Evolutionary conservation across 306 rosid genomes (phyloP).

Genomic region (Trifolium dubium): DNA sequence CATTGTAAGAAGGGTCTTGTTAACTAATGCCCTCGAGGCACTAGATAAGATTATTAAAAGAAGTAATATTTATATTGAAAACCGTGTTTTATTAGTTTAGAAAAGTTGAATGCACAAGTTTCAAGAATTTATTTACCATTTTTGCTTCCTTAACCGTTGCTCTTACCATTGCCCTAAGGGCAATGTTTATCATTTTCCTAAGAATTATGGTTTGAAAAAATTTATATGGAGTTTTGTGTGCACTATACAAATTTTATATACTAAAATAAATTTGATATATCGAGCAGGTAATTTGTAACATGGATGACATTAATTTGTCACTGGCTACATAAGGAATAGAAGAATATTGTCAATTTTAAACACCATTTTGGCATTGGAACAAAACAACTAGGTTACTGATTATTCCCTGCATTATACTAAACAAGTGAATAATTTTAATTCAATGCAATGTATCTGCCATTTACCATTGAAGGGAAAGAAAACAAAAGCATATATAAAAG

Average conservation of each 20-base stretch:
- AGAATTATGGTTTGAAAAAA: no score
- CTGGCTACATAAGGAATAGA: conserved; percentile 21
- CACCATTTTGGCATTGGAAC: conserved; percentile 29
- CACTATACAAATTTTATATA: background rate
- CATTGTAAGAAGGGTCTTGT: no score
- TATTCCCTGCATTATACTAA: conserved; percentile 33
- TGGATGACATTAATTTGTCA: conserved; percentile 21
- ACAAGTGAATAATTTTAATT: conserved; percentile 32
- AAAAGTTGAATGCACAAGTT: no score
- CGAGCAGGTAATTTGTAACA: background rate
- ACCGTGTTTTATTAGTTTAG: no score
- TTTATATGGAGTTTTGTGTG: background rate
- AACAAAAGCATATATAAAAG: conserved; percentile 30
- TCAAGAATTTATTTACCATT: no score
- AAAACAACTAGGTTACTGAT: conserved; percentile 9
- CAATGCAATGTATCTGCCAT: conserved; percentile 44
- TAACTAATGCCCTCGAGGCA: no score
- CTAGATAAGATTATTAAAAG: no score
- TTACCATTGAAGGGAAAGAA: conserved; percentile 35
- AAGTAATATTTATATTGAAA: no score
- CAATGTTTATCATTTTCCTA: no score
- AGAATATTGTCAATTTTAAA: conserved; percentile 39
- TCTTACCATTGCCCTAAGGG: no score
- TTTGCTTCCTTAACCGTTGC: no score
- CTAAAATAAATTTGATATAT: background rate